A percentile compares a stretch with the other conserved stretches of the same genome.
These are phyloP conservation scores for Baudoinia panamericana DNA, from an alignment of 495 filamentous ascomycete genomes.

Conservation along the genomic window DNA sequence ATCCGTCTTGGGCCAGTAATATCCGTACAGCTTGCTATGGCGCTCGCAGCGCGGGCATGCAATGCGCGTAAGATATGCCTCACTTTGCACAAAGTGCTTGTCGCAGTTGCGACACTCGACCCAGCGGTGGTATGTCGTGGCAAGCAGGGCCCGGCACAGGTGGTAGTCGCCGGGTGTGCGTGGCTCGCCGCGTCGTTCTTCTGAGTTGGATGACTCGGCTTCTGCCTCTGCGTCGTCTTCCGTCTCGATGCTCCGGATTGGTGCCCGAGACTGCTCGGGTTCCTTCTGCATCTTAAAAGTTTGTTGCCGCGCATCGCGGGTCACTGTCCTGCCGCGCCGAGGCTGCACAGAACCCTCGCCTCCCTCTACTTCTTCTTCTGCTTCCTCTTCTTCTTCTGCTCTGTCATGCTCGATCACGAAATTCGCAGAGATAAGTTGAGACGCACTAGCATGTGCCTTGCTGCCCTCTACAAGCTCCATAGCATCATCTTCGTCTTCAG, in stretches of 20 bases:
- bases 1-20: constrained; percentile 89
- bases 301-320: not conserved
- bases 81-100: constrained; percentile 65
- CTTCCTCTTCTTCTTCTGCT: constrained; percentile 11
- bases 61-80: constrained; percentile 71
- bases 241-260: constrained; percentile 20
- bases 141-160: constrained; percentile 57
- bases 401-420: too few species aligned
- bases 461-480: not conserved
- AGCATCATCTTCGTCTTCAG: constrained; percentile 13
- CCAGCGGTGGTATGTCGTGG: constrained; percentile 65
- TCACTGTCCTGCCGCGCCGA: not conserved
- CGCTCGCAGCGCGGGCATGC: constrained; percentile 88
- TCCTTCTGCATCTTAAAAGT: not conserved
- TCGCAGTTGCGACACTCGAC: constrained; percentile 75
- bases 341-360: not conserved
- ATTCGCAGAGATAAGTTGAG: too few species aligned
- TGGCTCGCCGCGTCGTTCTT: constrained; percentile 9
- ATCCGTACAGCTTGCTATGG: constrained; percentile 90
- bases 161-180: constrained; percentile 33
- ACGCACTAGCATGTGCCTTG: not conserved
- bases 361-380: not conserved
- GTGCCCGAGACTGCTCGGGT: constrained; percentile 21
- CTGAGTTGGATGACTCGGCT: constrained; percentile 1
- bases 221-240: constrained; percentile 10